Conservation (phyloP, 768 basidiomycete genomes). For the Mrakia hoshinonis region DNA sequence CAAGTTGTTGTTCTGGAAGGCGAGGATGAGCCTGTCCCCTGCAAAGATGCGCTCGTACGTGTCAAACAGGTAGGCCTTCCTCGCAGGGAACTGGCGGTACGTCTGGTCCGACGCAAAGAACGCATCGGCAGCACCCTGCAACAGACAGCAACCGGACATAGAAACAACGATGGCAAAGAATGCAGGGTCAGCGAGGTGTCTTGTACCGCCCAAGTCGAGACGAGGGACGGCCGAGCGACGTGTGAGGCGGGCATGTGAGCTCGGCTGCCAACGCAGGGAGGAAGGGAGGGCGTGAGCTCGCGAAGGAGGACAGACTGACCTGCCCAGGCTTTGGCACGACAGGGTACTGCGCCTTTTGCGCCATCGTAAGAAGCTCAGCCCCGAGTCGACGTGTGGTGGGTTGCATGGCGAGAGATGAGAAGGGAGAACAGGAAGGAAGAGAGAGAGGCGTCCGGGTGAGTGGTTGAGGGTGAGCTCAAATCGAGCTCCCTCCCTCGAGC, state of each 20-base stretch:
- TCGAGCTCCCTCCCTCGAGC: background rate
- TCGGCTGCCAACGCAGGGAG: too few species aligned
- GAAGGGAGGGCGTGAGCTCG: background rate
- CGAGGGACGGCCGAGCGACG: too few species aligned
- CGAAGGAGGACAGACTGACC: slow-evolving; percentile 8
- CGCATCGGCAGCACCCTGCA: slow-evolving; percentile 2
- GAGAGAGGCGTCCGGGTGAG: background rate
- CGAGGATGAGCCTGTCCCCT: slow-evolving; percentile 13
- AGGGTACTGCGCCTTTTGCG: slow-evolving; percentile 1
- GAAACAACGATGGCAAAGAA: too few species aligned
- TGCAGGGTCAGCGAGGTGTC: too few species aligned
- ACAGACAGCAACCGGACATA: background rate
- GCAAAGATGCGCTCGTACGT: slow-evolving; percentile 16
- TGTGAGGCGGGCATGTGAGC: too few species aligned
- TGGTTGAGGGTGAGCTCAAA: background rate
- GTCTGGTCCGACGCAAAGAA: slow-evolving; percentile 17
- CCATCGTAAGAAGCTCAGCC: slow-evolving; percentile 21
- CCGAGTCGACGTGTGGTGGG: slow-evolving; percentile 7
- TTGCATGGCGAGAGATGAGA: slow-evolving; percentile 5
- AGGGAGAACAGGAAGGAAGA: background rate
- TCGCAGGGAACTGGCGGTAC: slow-evolving; percentile 5
- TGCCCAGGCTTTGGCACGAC: slow-evolving; percentile 15
- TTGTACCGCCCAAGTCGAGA: too few species aligned
- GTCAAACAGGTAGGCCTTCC: slow-evolving; percentile 19
- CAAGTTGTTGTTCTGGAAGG: slow-evolving; percentile 24